Percentiles rank a stretch among this genome's conserved stretches.
phyloP scores from a whole-genome alignment of 2,329 filamentous ascomycete genomes.

The Teratosphaeria destructans region DNA sequence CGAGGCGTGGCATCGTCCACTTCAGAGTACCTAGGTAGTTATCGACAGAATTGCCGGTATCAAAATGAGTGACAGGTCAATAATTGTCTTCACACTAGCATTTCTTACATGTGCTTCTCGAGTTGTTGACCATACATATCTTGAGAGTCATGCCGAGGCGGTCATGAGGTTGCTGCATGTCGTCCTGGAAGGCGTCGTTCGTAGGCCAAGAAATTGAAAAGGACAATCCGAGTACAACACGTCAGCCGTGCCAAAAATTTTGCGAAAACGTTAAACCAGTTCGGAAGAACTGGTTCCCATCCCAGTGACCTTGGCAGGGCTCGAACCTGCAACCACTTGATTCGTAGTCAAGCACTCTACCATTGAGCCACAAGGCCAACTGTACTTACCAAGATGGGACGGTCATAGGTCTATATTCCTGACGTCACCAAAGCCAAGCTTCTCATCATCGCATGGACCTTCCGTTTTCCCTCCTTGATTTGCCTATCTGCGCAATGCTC shows the following conservation, averaged over 20 bases:
- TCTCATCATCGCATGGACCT: not conserved
- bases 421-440: not conserved
- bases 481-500: not conserved
- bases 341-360: slow-evolving; percentile 48
- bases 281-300: too few relatives aligned
- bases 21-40: not conserved
- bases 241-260: not conserved
- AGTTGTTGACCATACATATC: not conserved
- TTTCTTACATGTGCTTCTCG: not conserved
- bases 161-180: too few relatives aligned
- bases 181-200: too few relatives aligned
- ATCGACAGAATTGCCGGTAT: not conserved
- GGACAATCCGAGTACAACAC: not conserved
- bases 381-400: too few relatives aligned
- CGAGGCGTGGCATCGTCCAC: not conserved
- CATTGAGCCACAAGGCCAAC: slow-evolving; percentile 39
- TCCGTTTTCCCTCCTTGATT: not conserved
- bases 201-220: too few relatives aligned
- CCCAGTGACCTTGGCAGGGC: slow-evolving; percentile 9
- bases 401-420: too few relatives aligned
- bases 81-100: not conserved
- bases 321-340: slow-evolving; percentile 13
- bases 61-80: not conserved
- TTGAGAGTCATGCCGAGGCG: not conserved
- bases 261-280: not conserved